Conservation (phyloP, 2,329 filamentous ascomycete species). For the Anthostomella pinea region DNA sequence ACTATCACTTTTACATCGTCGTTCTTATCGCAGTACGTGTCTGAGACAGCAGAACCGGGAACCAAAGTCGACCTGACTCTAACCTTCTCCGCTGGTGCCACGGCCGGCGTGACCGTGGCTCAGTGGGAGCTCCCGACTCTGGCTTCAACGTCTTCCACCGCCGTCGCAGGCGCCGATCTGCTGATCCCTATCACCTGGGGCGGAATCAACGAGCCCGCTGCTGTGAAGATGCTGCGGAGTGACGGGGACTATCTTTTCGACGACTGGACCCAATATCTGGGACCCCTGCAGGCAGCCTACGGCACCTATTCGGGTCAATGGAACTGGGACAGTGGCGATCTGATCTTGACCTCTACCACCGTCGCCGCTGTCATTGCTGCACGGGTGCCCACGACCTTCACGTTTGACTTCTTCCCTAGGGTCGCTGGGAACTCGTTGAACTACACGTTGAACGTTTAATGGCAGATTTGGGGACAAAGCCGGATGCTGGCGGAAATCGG, state of each 20-base stretch:
- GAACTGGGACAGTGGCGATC: slow-evolving; percentile 44
- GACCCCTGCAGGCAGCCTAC: slow-evolving; percentile 47
- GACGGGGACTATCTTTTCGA: slow-evolving; percentile 53
- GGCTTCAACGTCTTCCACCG: slow-evolving; percentile 18
- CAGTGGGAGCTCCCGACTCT: slow-evolving; percentile 50
- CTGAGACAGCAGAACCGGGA: slow-evolving; percentile 39
- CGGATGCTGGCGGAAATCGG: too few relatives aligned
- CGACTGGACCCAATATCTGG: slow-evolving; percentile 53
- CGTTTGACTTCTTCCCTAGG: slow-evolving; percentile 54
- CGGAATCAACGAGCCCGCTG: slow-evolving; percentile 47
- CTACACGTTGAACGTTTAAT: slow-evolving; percentile 39
- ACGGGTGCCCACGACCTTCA: slow-evolving; percentile 45
- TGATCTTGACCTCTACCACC: slow-evolving; percentile 45
- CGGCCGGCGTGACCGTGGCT: slow-evolving; percentile 45
- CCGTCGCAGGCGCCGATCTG: slow-evolving; percentile 34
- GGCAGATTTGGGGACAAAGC: too few relatives aligned
- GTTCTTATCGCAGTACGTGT: slow-evolving; percentile 46
- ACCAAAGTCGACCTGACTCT: slow-evolving; percentile 50
- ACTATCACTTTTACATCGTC: slow-evolving; percentile 45
- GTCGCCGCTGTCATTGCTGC: slow-evolving; percentile 45
- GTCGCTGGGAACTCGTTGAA: slow-evolving; percentile 46
- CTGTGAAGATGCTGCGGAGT: slow-evolving; percentile 47
- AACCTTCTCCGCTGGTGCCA: slow-evolving; percentile 49
- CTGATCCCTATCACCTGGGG: slow-evolving; percentile 51
- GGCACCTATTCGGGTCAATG: slow-evolving; percentile 51